Percentiles rank a stretch among this genome's conserved stretches.
Conservation (phyloP, 2,329 filamentous ascomycete genomes). For the Ophiostoma quercus region DNA sequence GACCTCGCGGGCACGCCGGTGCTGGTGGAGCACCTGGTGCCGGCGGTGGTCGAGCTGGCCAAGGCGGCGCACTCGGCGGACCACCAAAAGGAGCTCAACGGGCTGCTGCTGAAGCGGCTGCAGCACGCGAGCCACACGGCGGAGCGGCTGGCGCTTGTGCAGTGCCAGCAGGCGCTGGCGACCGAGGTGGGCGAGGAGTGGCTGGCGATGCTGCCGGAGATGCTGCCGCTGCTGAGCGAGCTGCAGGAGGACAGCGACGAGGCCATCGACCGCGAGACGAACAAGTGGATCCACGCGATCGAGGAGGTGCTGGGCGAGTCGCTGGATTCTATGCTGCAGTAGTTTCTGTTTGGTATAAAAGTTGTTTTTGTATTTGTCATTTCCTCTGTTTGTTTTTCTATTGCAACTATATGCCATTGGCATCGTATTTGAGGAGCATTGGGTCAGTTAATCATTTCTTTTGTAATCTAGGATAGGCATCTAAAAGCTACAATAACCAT, state of each 20-base stretch:
- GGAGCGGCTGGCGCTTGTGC: conserved; percentile 75
- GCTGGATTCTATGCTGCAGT: conserved; percentile 87
- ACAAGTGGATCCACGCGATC: conserved; percentile 84
- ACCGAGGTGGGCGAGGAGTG: conserved; percentile 81
- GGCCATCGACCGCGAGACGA: conserved; percentile 80
- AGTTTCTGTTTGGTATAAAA: conserved; percentile 30
- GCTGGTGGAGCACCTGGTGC: conserved; percentile 53
- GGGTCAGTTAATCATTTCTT: not conserved
- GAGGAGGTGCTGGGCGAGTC: conserved; percentile 86
- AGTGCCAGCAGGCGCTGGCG: conserved; percentile 74
- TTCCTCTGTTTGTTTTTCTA: not conserved
- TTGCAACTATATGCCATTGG: too few species aligned
- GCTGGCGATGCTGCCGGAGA: conserved; percentile 85
- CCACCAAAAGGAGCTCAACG: conserved; percentile 87
- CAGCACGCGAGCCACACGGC: conserved; percentile 60
- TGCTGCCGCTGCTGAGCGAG: conserved; percentile 93
- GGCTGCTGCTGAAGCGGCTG: conserved; percentile 69
- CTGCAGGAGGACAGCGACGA: conserved; percentile 96
- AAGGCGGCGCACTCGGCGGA: conserved; percentile 76
- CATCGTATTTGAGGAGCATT: not conserved
- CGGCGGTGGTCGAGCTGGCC: conserved; percentile 74
- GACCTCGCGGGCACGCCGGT: conserved; percentile 30
- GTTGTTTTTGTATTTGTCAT: not conserved
- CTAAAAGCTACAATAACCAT: not conserved
- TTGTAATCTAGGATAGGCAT: conserved; percentile 1